phyloP scores from a whole-genome alignment of 2,329 filamentous ascomycete species.

The Phyllosticta citrichinensis region DNA sequence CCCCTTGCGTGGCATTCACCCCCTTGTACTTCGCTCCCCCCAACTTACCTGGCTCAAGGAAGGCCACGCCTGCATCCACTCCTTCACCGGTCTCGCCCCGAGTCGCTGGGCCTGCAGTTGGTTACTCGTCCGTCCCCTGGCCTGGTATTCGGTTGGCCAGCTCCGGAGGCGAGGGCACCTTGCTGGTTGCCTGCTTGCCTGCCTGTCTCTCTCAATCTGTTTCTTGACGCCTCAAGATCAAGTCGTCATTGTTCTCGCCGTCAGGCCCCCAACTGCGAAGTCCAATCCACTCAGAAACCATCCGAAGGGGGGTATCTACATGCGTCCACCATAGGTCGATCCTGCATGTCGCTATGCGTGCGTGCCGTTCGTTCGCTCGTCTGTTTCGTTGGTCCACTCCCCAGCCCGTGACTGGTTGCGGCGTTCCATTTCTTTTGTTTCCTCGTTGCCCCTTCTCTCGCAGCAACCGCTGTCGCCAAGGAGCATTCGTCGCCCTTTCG shows the following conservation, averaged over 20 bases:
- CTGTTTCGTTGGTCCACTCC: not conserved
- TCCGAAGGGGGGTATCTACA: not conserved
- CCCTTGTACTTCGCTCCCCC: not conserved
- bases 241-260: not conserved
- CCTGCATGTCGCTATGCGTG: not conserved
- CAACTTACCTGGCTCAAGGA: not conserved
- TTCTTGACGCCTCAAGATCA: not conserved
- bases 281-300: not conserved
- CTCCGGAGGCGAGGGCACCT: not conserved
- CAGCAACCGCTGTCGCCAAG: too few species aligned
- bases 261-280: not conserved
- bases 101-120: not conserved
- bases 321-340: not conserved
- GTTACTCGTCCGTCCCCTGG: not conserved
- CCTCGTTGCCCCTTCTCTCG: not conserved
- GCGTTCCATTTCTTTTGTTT: not conserved
- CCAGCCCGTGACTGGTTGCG: not conserved
- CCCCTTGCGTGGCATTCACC: not conserved
- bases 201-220: not conserved
- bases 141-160: not conserved
- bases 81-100: not conserved
- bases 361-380: not conserved
- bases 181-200: not conserved
- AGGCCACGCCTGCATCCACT: not conserved
- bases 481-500: not conserved